A percentile compares a stretch with the other conserved stretches of the same genome.
Conservation (phyloP, 2,329 filamentous ascomycete genomes). For the Alternaria burnsii region DNA sequence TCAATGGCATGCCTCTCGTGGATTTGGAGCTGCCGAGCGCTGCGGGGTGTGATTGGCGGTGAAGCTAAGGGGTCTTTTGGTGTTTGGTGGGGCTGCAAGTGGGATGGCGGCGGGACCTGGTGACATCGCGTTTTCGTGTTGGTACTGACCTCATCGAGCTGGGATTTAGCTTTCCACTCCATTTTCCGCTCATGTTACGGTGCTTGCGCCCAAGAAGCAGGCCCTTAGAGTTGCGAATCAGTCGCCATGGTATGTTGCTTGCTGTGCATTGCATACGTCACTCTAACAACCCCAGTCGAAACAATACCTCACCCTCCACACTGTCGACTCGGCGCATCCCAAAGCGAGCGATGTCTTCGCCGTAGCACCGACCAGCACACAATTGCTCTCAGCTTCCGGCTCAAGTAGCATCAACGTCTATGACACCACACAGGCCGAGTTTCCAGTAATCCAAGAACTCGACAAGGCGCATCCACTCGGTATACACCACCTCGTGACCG, state of each 20-base stretch:
- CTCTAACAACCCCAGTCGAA: constrained; percentile 73
- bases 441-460: constrained; percentile 81
- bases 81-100: constrained; percentile 35
- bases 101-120: constrained; percentile 30
- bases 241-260: constrained; percentile 10
- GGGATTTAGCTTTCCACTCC: constrained; percentile 2
- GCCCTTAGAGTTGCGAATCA: constrained; percentile 2
- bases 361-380: constrained; percentile 75
- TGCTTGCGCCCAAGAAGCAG: background rate
- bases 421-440: constrained; percentile 73
- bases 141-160: constrained; percentile 39
- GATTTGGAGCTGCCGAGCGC: constrained; percentile 15
- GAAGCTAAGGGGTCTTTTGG: constrained; percentile 23
- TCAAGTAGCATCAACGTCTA: constrained; percentile 75
- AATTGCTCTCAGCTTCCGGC: constrained; percentile 84
- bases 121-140: constrained; percentile 45
- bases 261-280: background rate
- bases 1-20: constrained; percentile 38
- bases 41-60: constrained; percentile 44
- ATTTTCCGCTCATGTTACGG: constrained; percentile 6
- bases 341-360: constrained; percentile 78
- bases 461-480: constrained; percentile 83
- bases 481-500: constrained; percentile 85
- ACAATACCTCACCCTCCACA: constrained; percentile 95
- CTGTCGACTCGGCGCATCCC: constrained; percentile 84